Evolutionary conservation across 2,329 filamentous ascomycete genomes (phyloP).

Genomic region (Nemania sp.): DNA sequence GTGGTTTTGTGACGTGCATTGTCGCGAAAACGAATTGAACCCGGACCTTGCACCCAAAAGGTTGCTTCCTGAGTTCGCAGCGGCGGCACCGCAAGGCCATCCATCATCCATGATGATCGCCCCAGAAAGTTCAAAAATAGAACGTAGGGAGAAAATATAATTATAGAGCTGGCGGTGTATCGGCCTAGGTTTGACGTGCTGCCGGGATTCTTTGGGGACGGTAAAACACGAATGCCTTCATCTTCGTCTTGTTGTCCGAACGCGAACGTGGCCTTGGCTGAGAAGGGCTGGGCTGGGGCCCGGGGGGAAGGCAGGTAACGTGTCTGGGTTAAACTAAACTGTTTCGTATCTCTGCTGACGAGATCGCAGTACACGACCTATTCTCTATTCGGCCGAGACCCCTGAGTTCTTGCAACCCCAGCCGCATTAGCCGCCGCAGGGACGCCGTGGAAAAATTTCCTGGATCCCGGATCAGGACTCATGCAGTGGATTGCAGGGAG

Average conservation of each 20-base stretch:
- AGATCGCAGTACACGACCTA: slow-evolving; percentile 6
- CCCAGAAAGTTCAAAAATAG: slow-evolving; percentile 8
- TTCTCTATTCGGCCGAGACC: slow-evolving; percentile 20
- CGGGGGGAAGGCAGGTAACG: too few species aligned
- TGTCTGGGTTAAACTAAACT: background rate
- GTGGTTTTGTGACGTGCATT: slow-evolving; percentile 23
- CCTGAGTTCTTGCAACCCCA: slow-evolving; percentile 25
- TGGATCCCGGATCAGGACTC: slow-evolving; percentile 24
- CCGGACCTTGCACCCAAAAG: slow-evolving; percentile 16
- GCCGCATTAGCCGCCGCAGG: slow-evolving; percentile 27
- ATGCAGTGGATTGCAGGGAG: slow-evolving; percentile 13
- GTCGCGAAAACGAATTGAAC: slow-evolving; percentile 17
- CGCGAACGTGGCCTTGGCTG: background rate
- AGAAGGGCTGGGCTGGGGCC: slow-evolving; percentile 5
- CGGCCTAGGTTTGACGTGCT: slow-evolving; percentile 21
- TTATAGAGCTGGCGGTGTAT: slow-evolving; percentile 15
- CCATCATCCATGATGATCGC: too few species aligned
- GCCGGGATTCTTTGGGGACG: slow-evolving; percentile 17
- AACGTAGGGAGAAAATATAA: slow-evolving; percentile 2
- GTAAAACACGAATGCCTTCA: slow-evolving; percentile 15
- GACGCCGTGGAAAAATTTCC: slow-evolving; percentile 24
- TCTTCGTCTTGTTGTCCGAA: slow-evolving; percentile 13
- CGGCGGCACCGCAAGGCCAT: slow-evolving; percentile 1
- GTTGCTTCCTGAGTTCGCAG: slow-evolving; percentile 14
- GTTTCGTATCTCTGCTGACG: slow-evolving; percentile 22